These are phyloP conservation scores for Pythium biforme DNA, from an alignment of 352 stramenopile species.

Conservation along the genomic window DNA sequence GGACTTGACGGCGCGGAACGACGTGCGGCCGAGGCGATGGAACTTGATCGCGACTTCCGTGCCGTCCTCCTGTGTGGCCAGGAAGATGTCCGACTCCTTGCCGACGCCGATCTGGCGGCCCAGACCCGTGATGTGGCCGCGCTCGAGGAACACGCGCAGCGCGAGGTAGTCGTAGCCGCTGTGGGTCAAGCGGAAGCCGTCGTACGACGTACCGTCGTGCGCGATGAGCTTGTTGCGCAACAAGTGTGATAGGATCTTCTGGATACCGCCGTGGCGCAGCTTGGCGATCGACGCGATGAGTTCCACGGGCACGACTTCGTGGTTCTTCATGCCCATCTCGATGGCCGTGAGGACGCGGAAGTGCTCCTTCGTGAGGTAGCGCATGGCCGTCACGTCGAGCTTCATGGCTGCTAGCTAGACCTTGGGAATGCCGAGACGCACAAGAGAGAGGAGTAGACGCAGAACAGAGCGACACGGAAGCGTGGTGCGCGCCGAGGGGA, in stretches of 20 bases:
- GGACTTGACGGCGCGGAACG: slow-evolving; percentile 95
- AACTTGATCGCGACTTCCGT: slow-evolving; percentile 99
- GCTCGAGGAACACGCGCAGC: slow-evolving; percentile 93
- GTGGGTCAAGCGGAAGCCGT: slow-evolving; percentile 98
- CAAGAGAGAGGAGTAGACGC: no score
- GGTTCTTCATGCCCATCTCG: slow-evolving; percentile 99
- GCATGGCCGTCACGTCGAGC: slow-evolving; percentile 93
- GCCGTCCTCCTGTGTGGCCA: slow-evolving; percentile 92
- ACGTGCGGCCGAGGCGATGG: slow-evolving; percentile 98
- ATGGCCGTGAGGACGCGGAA: slow-evolving; percentile 98
- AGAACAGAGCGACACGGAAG: no score
- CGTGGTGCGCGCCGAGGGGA: no score
- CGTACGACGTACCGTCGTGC: slow-evolving; percentile 96
- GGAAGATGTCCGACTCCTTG: slow-evolving; percentile 99
- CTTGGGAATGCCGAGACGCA: no score
- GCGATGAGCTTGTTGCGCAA: slow-evolving; percentile 98
- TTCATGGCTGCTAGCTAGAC: slow-evolving; percentile 60
- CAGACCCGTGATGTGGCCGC: slow-evolving; percentile 90
- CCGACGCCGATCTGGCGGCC: slow-evolving; percentile 96
- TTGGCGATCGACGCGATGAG: slow-evolving; percentile 97
- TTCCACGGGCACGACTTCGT: slow-evolving; percentile 96
- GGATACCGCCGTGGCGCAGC: slow-evolving; percentile 96
- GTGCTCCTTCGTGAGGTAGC: slow-evolving; percentile 94
- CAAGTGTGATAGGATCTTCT: slow-evolving; percentile 97
- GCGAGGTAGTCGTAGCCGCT: slow-evolving; percentile 99